Conservation (phyloP, 2,329 filamentous ascomycete species). For the Bipolaris zeicola region DNA sequence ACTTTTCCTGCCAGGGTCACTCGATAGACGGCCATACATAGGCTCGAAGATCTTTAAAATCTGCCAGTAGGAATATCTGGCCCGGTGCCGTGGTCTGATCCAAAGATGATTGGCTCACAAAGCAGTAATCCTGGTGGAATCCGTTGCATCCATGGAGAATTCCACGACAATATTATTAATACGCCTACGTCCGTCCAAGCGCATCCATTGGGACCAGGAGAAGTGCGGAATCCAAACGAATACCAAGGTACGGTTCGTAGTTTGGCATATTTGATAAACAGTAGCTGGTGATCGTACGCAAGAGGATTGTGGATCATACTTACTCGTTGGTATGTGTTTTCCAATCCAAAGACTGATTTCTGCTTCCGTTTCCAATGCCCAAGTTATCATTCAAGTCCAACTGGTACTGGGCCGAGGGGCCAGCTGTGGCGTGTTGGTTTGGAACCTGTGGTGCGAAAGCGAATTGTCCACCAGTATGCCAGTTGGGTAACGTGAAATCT, state of each 20-base stretch:
- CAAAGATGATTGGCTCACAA: too few species aligned
- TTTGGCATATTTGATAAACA: neutral
- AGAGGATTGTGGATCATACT: slow-evolving; percentile 12
- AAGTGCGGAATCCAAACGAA: neutral
- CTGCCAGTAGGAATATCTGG: too few species aligned
- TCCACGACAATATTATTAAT: neutral
- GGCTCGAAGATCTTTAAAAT: too few species aligned
- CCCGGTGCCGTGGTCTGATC: too few species aligned
- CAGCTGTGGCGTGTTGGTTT: neutral
- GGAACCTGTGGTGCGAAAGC: neutral
- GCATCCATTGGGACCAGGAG: neutral
- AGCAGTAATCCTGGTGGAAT: too few species aligned
- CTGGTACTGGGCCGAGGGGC: neutral
- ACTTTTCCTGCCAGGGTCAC: too few species aligned
- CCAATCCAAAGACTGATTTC: neutral
- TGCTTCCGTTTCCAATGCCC: neutral
- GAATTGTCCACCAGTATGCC: neutral
- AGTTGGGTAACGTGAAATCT: neutral
- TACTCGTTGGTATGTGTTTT: slow-evolving; percentile 7
- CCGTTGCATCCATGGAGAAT: neutral
- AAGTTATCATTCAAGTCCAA: neutral
- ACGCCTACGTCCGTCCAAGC: neutral
- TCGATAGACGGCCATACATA: too few species aligned
- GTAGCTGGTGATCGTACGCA: slow-evolving; percentile 5
- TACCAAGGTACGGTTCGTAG: neutral